These are phyloP conservation scores for Hibiscus mutabilis DNA, from an alignment of 345 rosid genomes.

Conservation along the genomic window DNA sequence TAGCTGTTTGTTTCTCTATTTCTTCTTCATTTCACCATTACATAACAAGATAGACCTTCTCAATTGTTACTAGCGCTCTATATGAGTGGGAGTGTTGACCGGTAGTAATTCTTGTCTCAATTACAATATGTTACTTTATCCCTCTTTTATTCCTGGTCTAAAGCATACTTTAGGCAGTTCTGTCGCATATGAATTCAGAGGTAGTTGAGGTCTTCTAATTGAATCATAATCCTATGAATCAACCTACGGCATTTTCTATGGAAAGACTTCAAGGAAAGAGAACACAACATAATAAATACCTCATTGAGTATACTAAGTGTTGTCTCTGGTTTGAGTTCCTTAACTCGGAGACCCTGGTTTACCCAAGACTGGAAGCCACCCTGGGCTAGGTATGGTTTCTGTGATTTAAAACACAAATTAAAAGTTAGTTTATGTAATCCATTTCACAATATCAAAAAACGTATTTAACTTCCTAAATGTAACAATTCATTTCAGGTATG, in stretches of 20 bases:
- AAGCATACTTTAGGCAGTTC: no score
- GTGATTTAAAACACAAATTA: constrained; percentile 20
- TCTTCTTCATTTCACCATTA: background rate
- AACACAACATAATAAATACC: constrained; percentile 28
- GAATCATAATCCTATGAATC: no score
- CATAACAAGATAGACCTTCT: background rate
- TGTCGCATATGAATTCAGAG: no score
- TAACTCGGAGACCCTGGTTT: constrained; percentile 61
- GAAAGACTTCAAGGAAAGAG: background rate
- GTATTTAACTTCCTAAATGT: background rate
- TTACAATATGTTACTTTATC: no score
- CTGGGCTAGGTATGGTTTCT: constrained; percentile 72
- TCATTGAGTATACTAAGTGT: constrained; percentile 69
- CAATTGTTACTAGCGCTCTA: background rate
- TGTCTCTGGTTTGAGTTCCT: constrained; percentile 82
- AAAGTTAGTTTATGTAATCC: constrained; percentile 11
- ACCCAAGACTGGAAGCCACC: constrained; percentile 91
- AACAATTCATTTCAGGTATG: background rate
- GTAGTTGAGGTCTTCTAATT: no score
- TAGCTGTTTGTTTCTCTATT: background rate
- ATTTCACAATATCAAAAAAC: background rate
- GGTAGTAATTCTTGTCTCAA: background rate
- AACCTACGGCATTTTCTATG: no score
- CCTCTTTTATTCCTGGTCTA: no score
- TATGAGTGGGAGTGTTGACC: background rate